Percentiles rank a stretch among this genome's conserved stretches.
These are phyloP conservation scores for Mortierella sp. DNA, from an alignment of 371 early-diverging fungal species.

Conservation along the genomic window DNA sequence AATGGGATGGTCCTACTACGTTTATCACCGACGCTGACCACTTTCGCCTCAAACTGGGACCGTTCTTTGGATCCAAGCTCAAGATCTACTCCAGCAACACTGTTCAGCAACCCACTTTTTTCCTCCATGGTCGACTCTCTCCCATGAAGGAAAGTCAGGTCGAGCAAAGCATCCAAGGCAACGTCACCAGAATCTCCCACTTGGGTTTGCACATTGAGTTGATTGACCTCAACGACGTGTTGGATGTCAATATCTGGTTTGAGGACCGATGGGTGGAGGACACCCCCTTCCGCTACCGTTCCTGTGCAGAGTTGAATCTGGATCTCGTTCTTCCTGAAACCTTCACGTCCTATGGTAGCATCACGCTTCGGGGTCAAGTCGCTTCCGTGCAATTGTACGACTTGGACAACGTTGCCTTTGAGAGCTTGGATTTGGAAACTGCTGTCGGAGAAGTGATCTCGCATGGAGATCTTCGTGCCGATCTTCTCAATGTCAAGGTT, in stretches of 20 bases:
- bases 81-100: conserved; percentile 1
- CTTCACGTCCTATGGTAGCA: conserved; percentile 6
- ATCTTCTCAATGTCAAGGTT: conserved; percentile 8
- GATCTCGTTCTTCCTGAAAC: conserved; percentile 24
- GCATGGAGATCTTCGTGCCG: neutral
- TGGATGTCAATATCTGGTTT: conserved; percentile 30
- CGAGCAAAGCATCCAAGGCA: neutral
- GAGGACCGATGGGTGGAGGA: conserved; percentile 8
- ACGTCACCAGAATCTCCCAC: neutral
- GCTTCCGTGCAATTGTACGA: neutral
- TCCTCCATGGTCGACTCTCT: conserved; percentile 11
- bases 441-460: conserved; percentile 12
- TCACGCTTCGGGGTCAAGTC: conserved; percentile 20
- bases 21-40: conserved; percentile 14
- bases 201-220: conserved; percentile 26
- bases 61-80: conserved; percentile 1
- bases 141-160: neutral
- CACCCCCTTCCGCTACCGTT: conserved; percentile 9
- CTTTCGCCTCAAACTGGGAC: conserved; percentile 19
- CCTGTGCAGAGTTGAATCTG: conserved; percentile 25
- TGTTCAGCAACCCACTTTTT: conserved; percentile 23
- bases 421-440: conserved; percentile 8
- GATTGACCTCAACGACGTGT: neutral
- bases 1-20: conserved; percentile 27
- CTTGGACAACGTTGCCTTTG: conserved; percentile 17